These are phyloP conservation scores for Bolboschoenus planiculmis DNA, from an alignment of 176 grass and related monocot genomes.

Conservation along the genomic window DNA sequence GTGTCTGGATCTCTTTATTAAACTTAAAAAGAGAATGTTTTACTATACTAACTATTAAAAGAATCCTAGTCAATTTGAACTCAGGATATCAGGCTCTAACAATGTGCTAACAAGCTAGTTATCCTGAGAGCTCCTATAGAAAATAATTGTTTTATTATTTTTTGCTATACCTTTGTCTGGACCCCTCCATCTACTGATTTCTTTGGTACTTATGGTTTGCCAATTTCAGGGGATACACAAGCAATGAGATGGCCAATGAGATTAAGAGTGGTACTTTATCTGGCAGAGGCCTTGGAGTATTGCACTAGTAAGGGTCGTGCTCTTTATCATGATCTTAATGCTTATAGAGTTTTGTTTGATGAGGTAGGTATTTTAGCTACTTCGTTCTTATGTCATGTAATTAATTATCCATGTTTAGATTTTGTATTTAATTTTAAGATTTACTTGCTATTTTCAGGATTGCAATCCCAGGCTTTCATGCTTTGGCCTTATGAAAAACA, in stretches of 20 bases:
- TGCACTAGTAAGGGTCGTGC: constrained; percentile 77
- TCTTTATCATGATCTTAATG: constrained; percentile 98
- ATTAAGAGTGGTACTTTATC: constrained; percentile 87
- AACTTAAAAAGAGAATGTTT: neutral
- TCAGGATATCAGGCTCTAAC: neutral
- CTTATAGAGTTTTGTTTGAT: constrained; percentile 95
- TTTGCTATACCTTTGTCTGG: neutral
- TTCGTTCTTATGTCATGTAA: constrained; percentile 1
- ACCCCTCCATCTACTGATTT: neutral
- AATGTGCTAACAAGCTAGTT: neutral
- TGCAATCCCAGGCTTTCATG: constrained; percentile 97
- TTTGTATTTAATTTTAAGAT: constrained; percentile 24
- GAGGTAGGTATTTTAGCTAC: constrained; percentile 45
- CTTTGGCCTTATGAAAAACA: constrained; percentile 99
- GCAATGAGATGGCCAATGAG: constrained; percentile 99
- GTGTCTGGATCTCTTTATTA: neutral
- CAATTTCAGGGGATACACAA: constrained; percentile 80
- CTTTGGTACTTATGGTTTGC: constrained; percentile 16
- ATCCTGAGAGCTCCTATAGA: neutral
- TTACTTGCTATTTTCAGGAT: constrained; percentile 41
- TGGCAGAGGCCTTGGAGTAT: constrained; percentile 91
- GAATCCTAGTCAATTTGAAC: neutral
- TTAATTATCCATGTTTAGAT: constrained; percentile 6
- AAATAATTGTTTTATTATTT: neutral
- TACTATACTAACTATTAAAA: too few species aligned